These are phyloP conservation scores for Pichia sp. DNA, from an alignment of 1,139 yeast species.

Conservation along the genomic window DNA sequence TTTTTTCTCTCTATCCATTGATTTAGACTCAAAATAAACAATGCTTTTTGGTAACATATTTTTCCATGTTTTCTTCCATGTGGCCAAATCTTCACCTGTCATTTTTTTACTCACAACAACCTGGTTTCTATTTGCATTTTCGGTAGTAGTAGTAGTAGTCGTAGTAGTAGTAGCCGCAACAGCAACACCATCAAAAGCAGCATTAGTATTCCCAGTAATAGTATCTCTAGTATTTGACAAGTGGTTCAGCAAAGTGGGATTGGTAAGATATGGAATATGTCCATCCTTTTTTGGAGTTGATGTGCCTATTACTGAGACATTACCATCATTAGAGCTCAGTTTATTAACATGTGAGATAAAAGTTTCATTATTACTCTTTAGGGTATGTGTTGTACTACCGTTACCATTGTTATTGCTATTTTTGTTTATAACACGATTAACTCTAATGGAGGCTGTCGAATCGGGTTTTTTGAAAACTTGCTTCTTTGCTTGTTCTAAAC, in stretches of 20 bases:
- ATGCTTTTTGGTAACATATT: constrained; percentile 65
- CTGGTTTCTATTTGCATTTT: neutral
- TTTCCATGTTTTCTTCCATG: constrained; percentile 83
- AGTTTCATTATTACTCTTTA: neutral
- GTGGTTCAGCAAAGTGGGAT: neutral
- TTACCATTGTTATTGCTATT: neutral
- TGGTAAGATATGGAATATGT: constrained; percentile 12
- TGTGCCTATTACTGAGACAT: constrained; percentile 11
- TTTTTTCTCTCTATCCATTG: constrained; percentile 44
- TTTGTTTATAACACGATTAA: neutral
- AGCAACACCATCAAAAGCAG: too few relatives aligned
- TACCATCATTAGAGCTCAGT: constrained; percentile 12
- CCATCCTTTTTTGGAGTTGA: constrained; percentile 20
- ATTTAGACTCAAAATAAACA: constrained; percentile 73
- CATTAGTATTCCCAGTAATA: neutral
- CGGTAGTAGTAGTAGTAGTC: neutral
- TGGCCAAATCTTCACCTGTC: constrained; percentile 41
- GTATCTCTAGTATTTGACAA: neutral
- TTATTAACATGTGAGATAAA: constrained; percentile 4
- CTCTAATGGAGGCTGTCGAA: neutral
- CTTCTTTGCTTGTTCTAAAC: neutral
- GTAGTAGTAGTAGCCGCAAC: neutral
- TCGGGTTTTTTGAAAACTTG: neutral
- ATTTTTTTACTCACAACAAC: constrained; percentile 15
- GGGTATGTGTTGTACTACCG: too few relatives aligned